Base-by-base conservation (phyloP, 2,329 filamentous ascomycete species). In the Alternaria sp. region DNA sequence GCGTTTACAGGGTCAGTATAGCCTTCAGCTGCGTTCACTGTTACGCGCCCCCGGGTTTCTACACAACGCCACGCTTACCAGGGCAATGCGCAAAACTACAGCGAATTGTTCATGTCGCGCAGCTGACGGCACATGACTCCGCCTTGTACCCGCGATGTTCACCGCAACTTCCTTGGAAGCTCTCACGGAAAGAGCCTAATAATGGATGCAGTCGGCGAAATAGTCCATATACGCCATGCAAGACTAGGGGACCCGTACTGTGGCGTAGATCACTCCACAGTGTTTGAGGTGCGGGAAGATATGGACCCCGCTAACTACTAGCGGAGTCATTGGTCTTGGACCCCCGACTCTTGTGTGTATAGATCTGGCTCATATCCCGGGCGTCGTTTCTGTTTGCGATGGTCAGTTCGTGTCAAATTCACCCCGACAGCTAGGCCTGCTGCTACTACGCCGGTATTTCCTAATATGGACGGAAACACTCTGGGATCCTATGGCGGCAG, bases 281-380 rank as follows among this genome's bases (percentile, higher is more conserved):
- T 30, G 60, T 61, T 62, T 64, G 55, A 30, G 53, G 56, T 51
- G 58, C 46, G 47, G 51, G 50, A 54, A 60, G 45, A 44, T 20
- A 43, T 51, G 33, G 25, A 63, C 65, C 61, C 66, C 66, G 66
- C 66, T 58, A 61, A 25, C 49, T 26, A 20, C 55, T 61, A 51
- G 45, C 30, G 53, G 37, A 58, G 44, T 54, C 58, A 61, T 59
- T 65, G 45, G 61, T 49, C 46, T 9, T 44, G 46, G 55, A 12
- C 33, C 33, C 37, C 25, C 43, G 44, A 61, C 55, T 56, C 59
- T 60, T 63, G 56, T 51, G 57, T 61, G 57, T 61, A 65, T 65
- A 69, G 58, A 65, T 61, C 53, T 23, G 10, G n/a, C 45, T 60
- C 58, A 56, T 41, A 21, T 43, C 60, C 55, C 20, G 25, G 47